Conservation (phyloP, 2,329 filamentous ascomycete genomes). For the Curvularia eragrostidis region DNA sequence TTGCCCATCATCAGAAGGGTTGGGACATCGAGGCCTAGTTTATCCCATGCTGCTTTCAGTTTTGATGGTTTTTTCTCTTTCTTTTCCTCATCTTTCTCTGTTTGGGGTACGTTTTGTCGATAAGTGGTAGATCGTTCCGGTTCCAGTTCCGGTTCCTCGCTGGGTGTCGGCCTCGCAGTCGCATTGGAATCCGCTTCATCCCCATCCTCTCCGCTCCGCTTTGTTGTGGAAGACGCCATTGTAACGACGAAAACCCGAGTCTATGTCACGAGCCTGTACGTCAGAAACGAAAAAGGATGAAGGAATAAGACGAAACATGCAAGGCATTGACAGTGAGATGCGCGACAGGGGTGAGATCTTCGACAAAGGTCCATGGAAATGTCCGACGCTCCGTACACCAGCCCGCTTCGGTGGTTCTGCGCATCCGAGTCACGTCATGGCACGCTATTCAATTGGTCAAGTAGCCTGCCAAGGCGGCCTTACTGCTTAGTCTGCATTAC, state of each 20-base stretch:
- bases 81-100: slow-evolving; percentile 22
- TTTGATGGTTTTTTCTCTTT: slow-evolving; percentile 40
- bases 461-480: not conserved
- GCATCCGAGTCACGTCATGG: slow-evolving; percentile 1
- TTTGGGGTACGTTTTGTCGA: slow-evolving; percentile 24
- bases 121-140: slow-evolving; percentile 19
- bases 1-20: slow-evolving; percentile 52
- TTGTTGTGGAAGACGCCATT: slow-evolving; percentile 22
- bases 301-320: not conserved
- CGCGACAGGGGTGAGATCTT: slow-evolving; percentile 1
- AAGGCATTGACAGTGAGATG: slow-evolving; percentile 1
- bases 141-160: slow-evolving; percentile 18
- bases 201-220: slow-evolving; percentile 12
- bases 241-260: not conserved
- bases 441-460: not conserved
- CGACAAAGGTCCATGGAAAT: not conserved
- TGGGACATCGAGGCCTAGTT: slow-evolving; percentile 42
- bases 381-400: slow-evolving; percentile 24
- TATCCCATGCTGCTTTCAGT: slow-evolving; percentile 37
- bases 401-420: not conserved
- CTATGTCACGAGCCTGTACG: not conserved
- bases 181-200: slow-evolving; percentile 22
- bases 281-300: slow-evolving; percentile 1
- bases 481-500: not conserved
- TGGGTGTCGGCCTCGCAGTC: slow-evolving; percentile 16